Conservation (phyloP, 2,329 filamentous ascomycete genomes). For the Juglanconis juglandina region DNA sequence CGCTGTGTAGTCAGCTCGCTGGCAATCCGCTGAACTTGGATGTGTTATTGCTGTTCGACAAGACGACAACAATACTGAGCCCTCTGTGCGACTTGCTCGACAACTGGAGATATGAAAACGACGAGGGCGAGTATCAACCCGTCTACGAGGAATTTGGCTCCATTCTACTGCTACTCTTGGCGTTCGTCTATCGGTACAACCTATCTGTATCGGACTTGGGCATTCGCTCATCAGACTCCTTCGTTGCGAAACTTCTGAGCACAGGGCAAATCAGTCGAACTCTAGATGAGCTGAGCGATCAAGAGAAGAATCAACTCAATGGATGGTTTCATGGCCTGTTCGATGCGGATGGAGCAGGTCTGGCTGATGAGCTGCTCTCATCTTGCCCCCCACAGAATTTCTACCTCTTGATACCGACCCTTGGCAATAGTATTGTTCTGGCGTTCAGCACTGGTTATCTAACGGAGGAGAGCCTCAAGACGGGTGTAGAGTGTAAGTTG, state of each 20-base stretch:
- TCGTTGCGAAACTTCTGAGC: slow-evolving; percentile 64
- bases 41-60: slow-evolving; percentile 72
- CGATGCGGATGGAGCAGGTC: slow-evolving; percentile 67
- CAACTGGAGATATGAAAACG: slow-evolving; percentile 77
- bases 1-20: slow-evolving; percentile 68
- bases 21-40: slow-evolving; percentile 70
- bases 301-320: slow-evolving; percentile 63
- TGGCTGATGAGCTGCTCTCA: slow-evolving; percentile 77
- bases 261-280: slow-evolving; percentile 55
- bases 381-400: slow-evolving; percentile 81
- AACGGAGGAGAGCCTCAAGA: slow-evolving; percentile 66
- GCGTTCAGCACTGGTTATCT: slow-evolving; percentile 65
- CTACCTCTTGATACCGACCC: slow-evolving; percentile 71
- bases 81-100: slow-evolving; percentile 75
- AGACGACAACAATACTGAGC: slow-evolving; percentile 64
- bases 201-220: slow-evolving; percentile 64
- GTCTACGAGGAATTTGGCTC: slow-evolving; percentile 84
- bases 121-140: slow-evolving; percentile 79
- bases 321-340: slow-evolving; percentile 79
- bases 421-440: slow-evolving; percentile 72
- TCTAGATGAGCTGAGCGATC: slow-evolving; percentile 57
- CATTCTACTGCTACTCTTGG: slow-evolving; percentile 68
- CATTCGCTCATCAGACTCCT: slow-evolving; percentile 56
- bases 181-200: slow-evolving; percentile 72
- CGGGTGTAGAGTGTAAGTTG: slow-evolving; percentile 69